Conservation (phyloP, 192 early-diverging fungal genomes). For the Coemansia reversa region DNA sequence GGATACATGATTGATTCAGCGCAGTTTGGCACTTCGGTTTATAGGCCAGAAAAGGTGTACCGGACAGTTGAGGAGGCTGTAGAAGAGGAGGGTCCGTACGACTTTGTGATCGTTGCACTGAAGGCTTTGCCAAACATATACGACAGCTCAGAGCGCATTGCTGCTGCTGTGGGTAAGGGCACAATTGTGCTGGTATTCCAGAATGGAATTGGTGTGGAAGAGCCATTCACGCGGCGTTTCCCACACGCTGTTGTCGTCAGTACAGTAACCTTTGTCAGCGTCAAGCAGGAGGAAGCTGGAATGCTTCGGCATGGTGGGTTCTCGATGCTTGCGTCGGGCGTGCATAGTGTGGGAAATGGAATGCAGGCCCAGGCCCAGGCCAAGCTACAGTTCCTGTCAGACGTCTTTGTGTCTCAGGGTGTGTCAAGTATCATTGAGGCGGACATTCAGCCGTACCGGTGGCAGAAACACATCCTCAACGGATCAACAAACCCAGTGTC, state of each 20-base stretch:
- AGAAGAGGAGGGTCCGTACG: constrained; percentile 18
- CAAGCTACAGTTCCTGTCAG: constrained; percentile 27
- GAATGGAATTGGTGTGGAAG: constrained; percentile 47
- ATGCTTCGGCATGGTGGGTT: constrained; percentile 45
- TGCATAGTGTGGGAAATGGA: constrained; percentile 11
- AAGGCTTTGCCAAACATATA: constrained; percentile 53
- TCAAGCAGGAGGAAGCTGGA: constrained; percentile 24
- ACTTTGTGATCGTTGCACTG: constrained; percentile 50
- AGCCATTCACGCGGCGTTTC: constrained; percentile 32
- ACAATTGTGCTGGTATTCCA: constrained; percentile 47
- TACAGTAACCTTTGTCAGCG: constrained; percentile 45
- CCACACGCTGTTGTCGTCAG: constrained; percentile 28
- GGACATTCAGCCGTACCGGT: constrained; percentile 52
- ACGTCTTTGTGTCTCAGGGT: constrained; percentile 28
- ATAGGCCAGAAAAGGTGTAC: constrained; percentile 25
- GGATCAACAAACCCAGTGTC: constrained; percentile 51
- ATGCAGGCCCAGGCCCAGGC: neutral
- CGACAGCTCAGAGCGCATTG: constrained; percentile 34
- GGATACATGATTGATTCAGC: constrained; percentile 38
- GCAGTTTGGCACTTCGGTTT: constrained; percentile 31
- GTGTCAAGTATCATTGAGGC: constrained; percentile 39
- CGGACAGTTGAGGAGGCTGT: constrained; percentile 36
- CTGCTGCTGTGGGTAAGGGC: constrained; percentile 9
- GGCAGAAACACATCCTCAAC: constrained; percentile 54
- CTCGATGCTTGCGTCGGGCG: constrained; percentile 39